Evolutionary conservation across 495 filamentous ascomycete species (phyloP), one percentile per base, ranked within the genome.

Genomic region (Hypoxylon trugodes): DNA sequence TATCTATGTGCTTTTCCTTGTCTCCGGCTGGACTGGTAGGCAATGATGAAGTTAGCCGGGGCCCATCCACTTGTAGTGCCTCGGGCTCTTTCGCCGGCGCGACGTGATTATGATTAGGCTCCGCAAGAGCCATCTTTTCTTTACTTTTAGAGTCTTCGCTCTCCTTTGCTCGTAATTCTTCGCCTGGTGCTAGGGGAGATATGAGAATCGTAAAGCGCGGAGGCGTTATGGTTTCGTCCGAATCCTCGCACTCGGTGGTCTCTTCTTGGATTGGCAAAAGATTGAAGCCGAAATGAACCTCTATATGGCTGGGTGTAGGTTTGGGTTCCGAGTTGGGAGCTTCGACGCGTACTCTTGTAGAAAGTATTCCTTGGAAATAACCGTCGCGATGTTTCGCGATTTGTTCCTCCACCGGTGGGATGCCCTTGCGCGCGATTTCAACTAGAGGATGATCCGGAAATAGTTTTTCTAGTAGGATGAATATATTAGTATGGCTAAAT

Each of bases 311-410:
- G 30, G 50, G 37, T 54, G 51, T 24, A 15, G 22, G 48, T 42
- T 24, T 64, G 30, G 46, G 22, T 25, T 61, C 49, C 36, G 65
- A 61, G 46, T 26, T 32, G 1, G 46, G 3, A 19, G 68, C 30
- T 49, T 52, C 28, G n/a, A 53, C 36, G 12, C 62, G 54, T 6
- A 72, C 25, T 8, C 62, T 71, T 30, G 79, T 59, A 42, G 77
- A 71, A 37, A 81, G 59, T 46, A 81, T 63, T 69, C 76, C 80
- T 48, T 81, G 75, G 63, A 76, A 84, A 70, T 79, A 76, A 75
- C 82, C 79, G 74, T 77, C 74, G 61, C 78, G 76, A 70, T 82
- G 79, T 66, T 80, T 81, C 45, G 71, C 65, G 47, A 81, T 41
- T 55, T 82, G 74, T 62, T 78, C 73, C 38, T 73, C 50, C 53